Conservation (phyloP, 2,329 filamentous ascomycete genomes). For the Anisogramma anomala region DNA sequence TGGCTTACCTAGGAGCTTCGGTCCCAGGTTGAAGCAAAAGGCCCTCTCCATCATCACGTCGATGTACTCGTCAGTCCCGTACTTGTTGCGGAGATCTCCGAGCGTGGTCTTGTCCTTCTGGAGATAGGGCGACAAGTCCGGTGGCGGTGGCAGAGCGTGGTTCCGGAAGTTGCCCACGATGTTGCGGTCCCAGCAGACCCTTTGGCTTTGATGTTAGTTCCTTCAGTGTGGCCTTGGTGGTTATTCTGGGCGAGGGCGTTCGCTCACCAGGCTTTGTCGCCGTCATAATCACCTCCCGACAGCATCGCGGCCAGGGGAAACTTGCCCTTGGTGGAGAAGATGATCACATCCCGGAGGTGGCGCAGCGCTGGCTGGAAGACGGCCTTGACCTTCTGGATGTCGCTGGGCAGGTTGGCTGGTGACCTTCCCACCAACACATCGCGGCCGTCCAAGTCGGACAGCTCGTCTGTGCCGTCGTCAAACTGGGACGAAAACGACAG, state of each 20-base stretch:
- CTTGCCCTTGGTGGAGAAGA: slow-evolving; percentile 58
- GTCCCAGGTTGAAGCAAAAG: slow-evolving; percentile 47
- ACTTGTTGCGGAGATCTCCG: slow-evolving; percentile 26
- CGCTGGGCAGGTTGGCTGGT: slow-evolving; percentile 57
- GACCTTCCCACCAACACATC: slow-evolving; percentile 59
- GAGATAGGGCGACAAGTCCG: slow-evolving; percentile 30
- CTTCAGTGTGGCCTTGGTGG: too few relatives aligned
- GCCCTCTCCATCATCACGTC: slow-evolving; percentile 39
- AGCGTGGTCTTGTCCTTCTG: slow-evolving; percentile 37
- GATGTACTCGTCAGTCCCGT: slow-evolving; percentile 20
- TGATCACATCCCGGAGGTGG: slow-evolving; percentile 63
- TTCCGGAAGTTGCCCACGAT: slow-evolving; percentile 58
- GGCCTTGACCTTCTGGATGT: slow-evolving; percentile 57
- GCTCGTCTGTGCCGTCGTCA: slow-evolving; percentile 41
- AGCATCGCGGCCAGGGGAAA: slow-evolving; percentile 56
- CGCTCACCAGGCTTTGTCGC: slow-evolving; percentile 64
- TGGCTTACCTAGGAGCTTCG: slow-evolving; percentile 42
- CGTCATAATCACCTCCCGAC: slow-evolving; percentile 73
- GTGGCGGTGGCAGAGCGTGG: slow-evolving; percentile 33
- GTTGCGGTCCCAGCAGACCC: slow-evolving; percentile 60
- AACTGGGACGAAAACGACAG: slow-evolving; percentile 56
- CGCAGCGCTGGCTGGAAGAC: slow-evolving; percentile 50
- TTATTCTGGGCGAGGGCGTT: too few relatives aligned
- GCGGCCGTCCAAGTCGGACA: slow-evolving; percentile 41
- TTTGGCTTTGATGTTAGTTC: too few relatives aligned